Evolutionary conservation across 2,329 filamentous ascomycete genomes (phyloP).

Genomic region (Arthroderma uncinatum): DNA sequence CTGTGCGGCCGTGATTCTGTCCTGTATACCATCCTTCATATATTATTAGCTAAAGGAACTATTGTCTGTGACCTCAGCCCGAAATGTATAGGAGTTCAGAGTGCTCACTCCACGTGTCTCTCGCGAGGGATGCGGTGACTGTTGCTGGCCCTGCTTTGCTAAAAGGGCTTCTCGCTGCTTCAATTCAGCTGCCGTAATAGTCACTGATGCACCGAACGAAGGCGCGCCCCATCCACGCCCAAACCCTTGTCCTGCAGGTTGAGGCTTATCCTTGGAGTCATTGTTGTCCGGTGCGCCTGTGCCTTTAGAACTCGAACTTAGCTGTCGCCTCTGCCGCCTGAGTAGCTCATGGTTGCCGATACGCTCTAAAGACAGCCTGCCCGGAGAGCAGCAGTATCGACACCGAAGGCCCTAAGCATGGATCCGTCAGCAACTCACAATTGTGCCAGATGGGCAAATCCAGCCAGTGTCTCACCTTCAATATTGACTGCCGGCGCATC

Average conservation of each 20-base stretch:
- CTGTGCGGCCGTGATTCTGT: not conserved
- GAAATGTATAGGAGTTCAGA: not conserved
- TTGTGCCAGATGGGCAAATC: not conserved
- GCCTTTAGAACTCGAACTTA: not conserved
- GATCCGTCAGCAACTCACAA: not conserved
- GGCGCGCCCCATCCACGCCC: constrained; percentile 9
- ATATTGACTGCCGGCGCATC: constrained; percentile 4
- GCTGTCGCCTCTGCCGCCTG: not conserved
- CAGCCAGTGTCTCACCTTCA: not conserved
- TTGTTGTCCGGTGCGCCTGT: not conserved
- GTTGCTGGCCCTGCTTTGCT: not conserved
- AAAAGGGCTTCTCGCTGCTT: constrained; percentile 11
- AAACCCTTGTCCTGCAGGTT: not conserved
- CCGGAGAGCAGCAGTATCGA: not conserved
- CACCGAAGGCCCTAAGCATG: not conserved
- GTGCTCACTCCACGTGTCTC: not conserved
- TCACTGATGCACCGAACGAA: constrained; percentile 3
- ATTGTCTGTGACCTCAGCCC: not conserved
- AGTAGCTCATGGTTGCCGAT: not conserved
- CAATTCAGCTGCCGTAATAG: constrained; percentile 15
- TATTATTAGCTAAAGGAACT: not conserved
- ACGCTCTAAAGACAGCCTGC: not conserved
- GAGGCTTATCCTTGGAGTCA: not conserved
- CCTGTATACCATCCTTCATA: not conserved
- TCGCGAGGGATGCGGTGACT: not conserved